phyloP scores from a whole-genome alignment of 1,284 basidiomycete species.

The Xanthoconium separans region DNA sequence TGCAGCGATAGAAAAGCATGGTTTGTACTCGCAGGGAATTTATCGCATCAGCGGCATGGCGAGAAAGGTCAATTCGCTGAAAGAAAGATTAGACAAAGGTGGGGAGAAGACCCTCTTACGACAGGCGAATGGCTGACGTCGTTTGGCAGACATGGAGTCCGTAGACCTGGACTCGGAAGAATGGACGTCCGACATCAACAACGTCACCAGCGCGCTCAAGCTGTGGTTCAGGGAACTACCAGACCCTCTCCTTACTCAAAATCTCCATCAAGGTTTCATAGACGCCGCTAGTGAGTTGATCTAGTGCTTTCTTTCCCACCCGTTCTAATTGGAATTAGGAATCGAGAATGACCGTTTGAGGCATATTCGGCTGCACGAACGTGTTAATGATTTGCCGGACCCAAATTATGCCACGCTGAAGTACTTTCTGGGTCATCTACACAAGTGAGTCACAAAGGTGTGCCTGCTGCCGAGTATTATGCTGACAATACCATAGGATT shows the following conservation, averaged over 20 bases:
- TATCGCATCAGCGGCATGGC: constrained; percentile 94
- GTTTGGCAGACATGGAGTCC: constrained; percentile 71
- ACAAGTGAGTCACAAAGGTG: constrained; percentile 55
- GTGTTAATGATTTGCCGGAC: constrained; percentile 97
- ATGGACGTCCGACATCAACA: constrained; percentile 94
- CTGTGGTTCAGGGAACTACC: constrained; percentile 97
- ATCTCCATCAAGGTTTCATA: constrained; percentile 88
- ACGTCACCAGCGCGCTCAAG: constrained; percentile 91
- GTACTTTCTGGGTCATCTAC: constrained; percentile 91
- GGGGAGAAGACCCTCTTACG: not conserved
- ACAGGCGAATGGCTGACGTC: constrained; percentile 5
- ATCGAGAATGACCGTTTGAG: constrained; percentile 92
- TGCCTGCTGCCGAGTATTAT: not conserved
- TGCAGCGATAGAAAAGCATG: constrained; percentile 88
- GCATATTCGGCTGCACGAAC: constrained; percentile 94
- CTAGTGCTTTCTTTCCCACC: constrained; percentile 1
- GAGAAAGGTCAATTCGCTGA: constrained; percentile 83
- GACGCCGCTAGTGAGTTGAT: constrained; percentile 85
- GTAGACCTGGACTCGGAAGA: constrained; percentile 87
- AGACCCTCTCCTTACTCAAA: constrained; percentile 87
- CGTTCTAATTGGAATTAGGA: constrained; percentile 45
- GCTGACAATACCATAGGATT: constrained; percentile 50
- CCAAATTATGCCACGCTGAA: constrained; percentile 98
- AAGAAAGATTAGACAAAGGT: constrained; percentile 87
- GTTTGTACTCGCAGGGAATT: constrained; percentile 84